Base-by-base conservation (phyloP, 202 grass and related monocot genomes). In the Hordeum pubiflorum region DNA sequence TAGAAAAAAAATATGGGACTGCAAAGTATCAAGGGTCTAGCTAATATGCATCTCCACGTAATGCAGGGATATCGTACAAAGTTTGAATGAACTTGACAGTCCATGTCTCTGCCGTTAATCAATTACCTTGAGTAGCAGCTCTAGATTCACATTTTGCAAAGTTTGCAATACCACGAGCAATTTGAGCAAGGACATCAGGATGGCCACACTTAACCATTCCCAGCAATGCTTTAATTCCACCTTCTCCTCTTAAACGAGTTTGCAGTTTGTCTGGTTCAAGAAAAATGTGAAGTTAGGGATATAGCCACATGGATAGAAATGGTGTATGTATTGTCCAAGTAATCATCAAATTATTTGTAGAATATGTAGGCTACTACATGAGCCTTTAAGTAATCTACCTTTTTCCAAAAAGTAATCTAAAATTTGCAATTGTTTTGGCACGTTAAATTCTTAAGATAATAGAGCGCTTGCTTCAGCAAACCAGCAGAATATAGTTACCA, bases 141-240 rank as follows among this genome's bases (percentile, higher is more conserved):
- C 93, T 90, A 62, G 97, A 99, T 76, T 99, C 97, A 63, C 97
- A 99, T 80, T 99, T 99, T 46, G 97, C 93, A 76, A 99, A 99
- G 87, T 99, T 99, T 64, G 97, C 97, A 81, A 99, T 97, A 57
- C 97, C 97, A 83, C 97, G 97, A 70, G 97, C 97, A 78, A 99
- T 93, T 92, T 99, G 97, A 41, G 93, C 89, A 89, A 99, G 93
- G 58, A 99, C 97, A 93, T 99, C 97, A 71, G 93, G 93, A 39
- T 99, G 97, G 46, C 97, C 93, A 10, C 93, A 99, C 72, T 82
- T 92, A 59, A 99, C 97, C 93, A 99, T 99, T 78, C 97, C 97
- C 73, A 99, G 81, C 76, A 99, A 93, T 70, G 97, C 91, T 90
- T 97, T 99, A 63, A 99, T 93, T 34, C 93, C 97, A 84, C 97